These are phyloP conservation scores for Ehretia macrophylla DNA, from an alignment of 257 asterid genomes.

Conservation along the genomic window DNA sequence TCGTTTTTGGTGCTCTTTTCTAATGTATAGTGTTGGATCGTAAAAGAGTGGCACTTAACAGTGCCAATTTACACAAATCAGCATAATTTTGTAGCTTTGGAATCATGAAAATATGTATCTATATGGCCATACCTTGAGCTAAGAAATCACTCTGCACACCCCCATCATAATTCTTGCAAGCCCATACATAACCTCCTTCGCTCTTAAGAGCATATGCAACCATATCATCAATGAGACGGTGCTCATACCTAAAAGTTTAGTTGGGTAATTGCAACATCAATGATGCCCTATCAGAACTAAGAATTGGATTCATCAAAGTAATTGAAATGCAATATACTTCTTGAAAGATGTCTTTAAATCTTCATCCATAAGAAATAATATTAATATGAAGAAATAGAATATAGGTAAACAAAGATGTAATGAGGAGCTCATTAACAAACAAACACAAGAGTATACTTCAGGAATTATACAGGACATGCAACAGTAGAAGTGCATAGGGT, in stretches of 20 bases:
- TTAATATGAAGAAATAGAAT: slow-evolving; percentile 8
- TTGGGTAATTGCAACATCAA: slow-evolving; percentile 1
- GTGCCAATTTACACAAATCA: background rate
- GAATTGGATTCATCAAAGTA: slow-evolving; percentile 3
- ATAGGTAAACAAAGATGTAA: slow-evolving; percentile 1
- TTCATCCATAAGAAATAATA: slow-evolving; percentile 20
- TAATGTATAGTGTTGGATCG: too few species aligned
- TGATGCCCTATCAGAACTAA: background rate
- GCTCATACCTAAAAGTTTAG: slow-evolving; percentile 70
- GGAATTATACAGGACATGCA: too few species aligned
- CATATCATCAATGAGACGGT: slow-evolving; percentile 98
- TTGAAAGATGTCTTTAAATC: slow-evolving; percentile 98
- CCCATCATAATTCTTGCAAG: too few species aligned
- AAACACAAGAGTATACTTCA: too few species aligned
- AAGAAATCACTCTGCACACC: slow-evolving; percentile 99
- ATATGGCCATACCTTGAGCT: slow-evolving; percentile 73
- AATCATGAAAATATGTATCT: slow-evolving; percentile 6
- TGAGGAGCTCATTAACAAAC: background rate
- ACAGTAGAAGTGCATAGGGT: too few species aligned
- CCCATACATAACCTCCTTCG: slow-evolving; percentile 92
- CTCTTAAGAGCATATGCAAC: slow-evolving; percentile 99
- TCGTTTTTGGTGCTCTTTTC: too few species aligned
- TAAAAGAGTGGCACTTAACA: background rate
- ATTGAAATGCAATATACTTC: slow-evolving; percentile 47
- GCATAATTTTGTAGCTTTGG: background rate